Evolutionary conservation across 352 stramenopile genomes (phyloP).

Genomic region (Discostella stelligera): DNA sequence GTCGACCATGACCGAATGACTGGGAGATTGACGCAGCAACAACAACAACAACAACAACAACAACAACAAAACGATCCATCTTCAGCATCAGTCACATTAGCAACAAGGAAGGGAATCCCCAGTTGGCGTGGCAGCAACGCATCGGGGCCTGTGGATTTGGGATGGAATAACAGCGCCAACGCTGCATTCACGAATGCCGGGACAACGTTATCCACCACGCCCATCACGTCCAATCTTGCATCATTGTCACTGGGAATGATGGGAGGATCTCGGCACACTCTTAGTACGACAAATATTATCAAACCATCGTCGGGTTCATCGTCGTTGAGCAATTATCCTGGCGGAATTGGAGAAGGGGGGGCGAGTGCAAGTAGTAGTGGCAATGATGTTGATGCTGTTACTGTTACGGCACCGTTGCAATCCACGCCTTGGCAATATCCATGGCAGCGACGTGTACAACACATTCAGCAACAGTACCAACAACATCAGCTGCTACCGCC

Average conservation of each 20-base stretch:
- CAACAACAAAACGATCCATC: too few species aligned
- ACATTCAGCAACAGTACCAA: background rate
- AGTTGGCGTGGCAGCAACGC: too few species aligned
- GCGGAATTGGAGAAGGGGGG: background rate
- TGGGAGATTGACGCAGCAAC: background rate
- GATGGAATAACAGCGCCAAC: background rate
- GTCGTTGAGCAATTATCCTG: background rate
- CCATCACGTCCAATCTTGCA: constrained; percentile 2
- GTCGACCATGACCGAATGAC: background rate
- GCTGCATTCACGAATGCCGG: background rate
- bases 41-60: too few species aligned
- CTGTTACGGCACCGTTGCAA: background rate
- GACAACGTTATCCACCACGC: constrained; percentile 5
- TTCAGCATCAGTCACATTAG: too few species aligned
- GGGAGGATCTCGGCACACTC: background rate
- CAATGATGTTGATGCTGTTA: background rate
- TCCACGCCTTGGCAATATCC: background rate
- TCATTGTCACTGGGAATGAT: background rate
- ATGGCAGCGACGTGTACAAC: constrained; percentile 3
- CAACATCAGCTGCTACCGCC: background rate
- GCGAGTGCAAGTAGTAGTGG: background rate
- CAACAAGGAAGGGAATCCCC: too few species aligned
- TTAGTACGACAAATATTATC: background rate
- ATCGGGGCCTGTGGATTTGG: too few species aligned
- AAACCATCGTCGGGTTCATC: too few species aligned